Base-by-base conservation (phyloP, 2,329 filamentous ascomycete genomes). In the Pseudocercospora fijiensis region DNA sequence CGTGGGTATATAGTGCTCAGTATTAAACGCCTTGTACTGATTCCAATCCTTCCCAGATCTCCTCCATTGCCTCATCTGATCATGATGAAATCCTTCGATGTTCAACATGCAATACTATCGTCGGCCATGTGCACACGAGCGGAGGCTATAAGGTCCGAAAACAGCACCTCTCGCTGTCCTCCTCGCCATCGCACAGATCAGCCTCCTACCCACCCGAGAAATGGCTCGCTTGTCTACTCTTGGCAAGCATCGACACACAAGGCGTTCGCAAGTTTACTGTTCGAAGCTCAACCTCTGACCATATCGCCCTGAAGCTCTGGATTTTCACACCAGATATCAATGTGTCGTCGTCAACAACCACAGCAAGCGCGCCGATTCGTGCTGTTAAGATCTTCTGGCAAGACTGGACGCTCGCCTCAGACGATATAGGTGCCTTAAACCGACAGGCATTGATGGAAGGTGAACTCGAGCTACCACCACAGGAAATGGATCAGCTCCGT, bases 281-380 rank as follows among this genome's bases (percentile, higher is more conserved):
- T 1, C 85, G 88, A 68, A 86, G 88, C 53, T 59, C 57, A 28
- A 30, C 16, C 26, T 16, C 55, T 18, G 52, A 49, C 37, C 16
- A 51, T 2, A 6, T 18, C 9, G 60, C 66, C 1, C 53, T 74
- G 5, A 67, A 73, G 59, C 52, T 87, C 27, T 88, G 85, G 86
- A 78, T 85, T 60, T 88, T 88, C 74, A 85, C 86, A 7, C 84
- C 85, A 0, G 82, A 86, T 63, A 78, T 88, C 45, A 79, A 80
- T 57, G 84, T 86, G 66, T 85, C 85, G 1, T 83, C 79, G 9
- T 81, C 80, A 18, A 65, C 62, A 2, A 67, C 74, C 0, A 60
- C 68, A 3, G 27, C 55, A 9, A 5, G 53, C 8, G 76, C 80
- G 49, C 79, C 81, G 1, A 76, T 77, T 0, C 79, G 83, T n/a